Evolutionary conservation across 371 early-diverging fungal genomes (phyloP), one percentile per base, ranked within the genome.

Genomic region (Gilbertella persicaria): DNA sequence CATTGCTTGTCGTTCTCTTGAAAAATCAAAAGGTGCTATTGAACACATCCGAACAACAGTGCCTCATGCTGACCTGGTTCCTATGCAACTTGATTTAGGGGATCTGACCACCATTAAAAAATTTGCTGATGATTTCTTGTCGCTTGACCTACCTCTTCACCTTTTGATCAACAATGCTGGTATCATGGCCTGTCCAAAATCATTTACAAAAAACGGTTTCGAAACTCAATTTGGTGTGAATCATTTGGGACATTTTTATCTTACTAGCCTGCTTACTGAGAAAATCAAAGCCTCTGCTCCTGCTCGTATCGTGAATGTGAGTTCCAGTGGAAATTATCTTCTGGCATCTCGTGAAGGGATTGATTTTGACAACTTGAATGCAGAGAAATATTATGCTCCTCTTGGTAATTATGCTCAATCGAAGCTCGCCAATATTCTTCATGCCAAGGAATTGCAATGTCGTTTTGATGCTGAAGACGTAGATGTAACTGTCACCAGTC

Each of bases 241-340:
- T 69, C 91, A 91, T 50, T 57, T 92, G 16, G 92, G 84, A 16
- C 86, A 86, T 42, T 83, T 84, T 53, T 75, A 74, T n/a, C 74
- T 88, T 44, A 86, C 85, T 9, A 66, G 55, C 16, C 64, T 64
- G 1, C 76, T 92, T 14, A 57, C 88, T 4, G 82, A 82, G 42
- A n/a, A 70, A 16, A 62, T 90, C 56, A 75, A 80, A 42, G 50
- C 64, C 20, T 66, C 74, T 16, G 59, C 66, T 20, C 69, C 79
- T 13, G 62, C 80, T 26, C 71, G 86, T 7, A 75, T 89, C 24
- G 78, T 86, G 16, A 71, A 66, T 51, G 59, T 81, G 23, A 62
- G 67, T 26, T 82, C 82, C 0, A 37, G 40, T 4, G 75, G 44
- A 1, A 79, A 85, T 45, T 39, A 47, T 13, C 42, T 28, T 14